Evolutionary conservation across 441 rosid species (phyloP).

Genomic region (Flueggea neowawraea): DNA sequence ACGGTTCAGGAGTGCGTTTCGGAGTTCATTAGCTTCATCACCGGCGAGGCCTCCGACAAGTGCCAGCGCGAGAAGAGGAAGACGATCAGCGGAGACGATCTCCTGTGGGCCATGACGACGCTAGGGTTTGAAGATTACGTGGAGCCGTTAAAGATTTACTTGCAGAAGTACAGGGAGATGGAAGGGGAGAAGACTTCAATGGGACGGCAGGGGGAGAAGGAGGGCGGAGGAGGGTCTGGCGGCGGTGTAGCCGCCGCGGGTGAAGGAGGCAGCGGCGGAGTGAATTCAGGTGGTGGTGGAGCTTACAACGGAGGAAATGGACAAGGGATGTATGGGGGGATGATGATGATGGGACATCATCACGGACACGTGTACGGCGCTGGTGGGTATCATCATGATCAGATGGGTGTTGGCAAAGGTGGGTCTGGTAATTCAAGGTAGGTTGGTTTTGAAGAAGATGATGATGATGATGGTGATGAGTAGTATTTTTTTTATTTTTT

Average conservation of each 20-base stretch:
- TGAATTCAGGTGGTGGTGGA: constrained; percentile 16
- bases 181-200: constrained; percentile 41
- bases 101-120: constrained; percentile 56
- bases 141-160: constrained; percentile 40
- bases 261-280: constrained; percentile 19
- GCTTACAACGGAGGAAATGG: constrained; percentile 20
- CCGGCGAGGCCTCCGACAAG: constrained; percentile 58
- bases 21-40: constrained; percentile 54
- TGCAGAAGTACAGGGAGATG: constrained; percentile 49
- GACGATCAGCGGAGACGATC: constrained; percentile 52
- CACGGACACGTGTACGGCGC: constrained; percentile 39
- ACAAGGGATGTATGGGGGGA: constrained; percentile 36
- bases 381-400: constrained; percentile 28
- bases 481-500: no score
- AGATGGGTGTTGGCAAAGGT: constrained; percentile 8
- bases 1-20: constrained; percentile 59
- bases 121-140: constrained; percentile 49
- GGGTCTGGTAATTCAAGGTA: neutral
- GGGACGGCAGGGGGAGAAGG: constrained; percentile 31
- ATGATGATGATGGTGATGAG: no score
- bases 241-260: constrained; percentile 10
- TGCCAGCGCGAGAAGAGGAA: constrained; percentile 47
- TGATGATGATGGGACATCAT: constrained; percentile 50
- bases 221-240: constrained; percentile 22
- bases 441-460: no score